Conservation (phyloP, 73 alveolate genomes). For the Paramecium octaurelia region DNA sequence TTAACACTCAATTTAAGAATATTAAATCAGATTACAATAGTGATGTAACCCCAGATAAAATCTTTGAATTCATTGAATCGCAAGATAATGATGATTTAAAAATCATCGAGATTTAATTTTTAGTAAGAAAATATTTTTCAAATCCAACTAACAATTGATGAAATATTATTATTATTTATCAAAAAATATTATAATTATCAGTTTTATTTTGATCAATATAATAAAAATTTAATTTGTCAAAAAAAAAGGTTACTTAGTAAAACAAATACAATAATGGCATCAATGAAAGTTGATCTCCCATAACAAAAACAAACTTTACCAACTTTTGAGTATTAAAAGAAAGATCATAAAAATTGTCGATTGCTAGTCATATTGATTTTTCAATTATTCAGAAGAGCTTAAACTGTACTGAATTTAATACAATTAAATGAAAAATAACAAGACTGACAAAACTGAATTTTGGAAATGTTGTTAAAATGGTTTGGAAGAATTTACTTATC, state of each 20-base stretch:
- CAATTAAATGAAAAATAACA: not conserved
- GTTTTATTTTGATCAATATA: too few species aligned
- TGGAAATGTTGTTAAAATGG: not conserved
- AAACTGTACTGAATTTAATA: conserved; percentile 6
- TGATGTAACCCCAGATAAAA: not conserved
- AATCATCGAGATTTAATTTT: not conserved
- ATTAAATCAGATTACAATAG: not conserved
- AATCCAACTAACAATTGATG: not conserved
- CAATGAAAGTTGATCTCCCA: too few species aligned
- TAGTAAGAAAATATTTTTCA: not conserved
- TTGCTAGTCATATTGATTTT: not conserved
- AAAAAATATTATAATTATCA: too few species aligned
- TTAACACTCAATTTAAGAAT: not conserved
- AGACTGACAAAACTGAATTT: not conserved
- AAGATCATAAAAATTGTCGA: not conserved
- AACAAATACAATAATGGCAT: too few species aligned
- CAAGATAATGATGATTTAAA: not conserved
- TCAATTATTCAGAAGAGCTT: not conserved
- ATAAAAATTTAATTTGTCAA: too few species aligned
- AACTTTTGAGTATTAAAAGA: not conserved
- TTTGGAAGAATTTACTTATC: not conserved
- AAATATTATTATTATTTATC: too few species aligned
- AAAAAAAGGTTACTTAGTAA: too few species aligned
- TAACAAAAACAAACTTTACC: not conserved
- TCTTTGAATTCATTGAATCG: not conserved